phyloP scores from a whole-genome alignment of 108 stramenopile genomes.

The Cyclotella choctawhatcheeana region DNA sequence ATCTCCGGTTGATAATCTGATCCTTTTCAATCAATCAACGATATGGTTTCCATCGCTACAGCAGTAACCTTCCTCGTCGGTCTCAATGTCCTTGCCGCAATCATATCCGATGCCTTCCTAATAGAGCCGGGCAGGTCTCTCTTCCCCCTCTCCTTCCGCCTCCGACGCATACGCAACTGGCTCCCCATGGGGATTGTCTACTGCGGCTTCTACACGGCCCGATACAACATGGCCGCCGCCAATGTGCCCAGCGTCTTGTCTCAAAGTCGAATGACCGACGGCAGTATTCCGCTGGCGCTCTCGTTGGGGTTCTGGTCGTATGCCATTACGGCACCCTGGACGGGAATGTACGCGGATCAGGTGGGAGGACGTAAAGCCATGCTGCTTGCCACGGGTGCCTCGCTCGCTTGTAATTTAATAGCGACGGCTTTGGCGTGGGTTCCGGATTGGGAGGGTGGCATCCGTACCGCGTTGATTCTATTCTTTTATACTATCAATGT shows the following conservation, averaged over 20 bases:
- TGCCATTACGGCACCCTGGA: constrained; percentile 12
- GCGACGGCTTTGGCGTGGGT: background rate
- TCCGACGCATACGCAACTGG: background rate
- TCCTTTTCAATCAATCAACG: too few species aligned
- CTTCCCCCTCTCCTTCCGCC: background rate
- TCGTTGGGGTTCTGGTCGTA: constrained; percentile 8
- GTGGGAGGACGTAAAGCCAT: constrained; percentile 2
- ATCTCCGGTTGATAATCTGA: too few species aligned
- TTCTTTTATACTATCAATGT: constrained; percentile 6
- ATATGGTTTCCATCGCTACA: background rate
- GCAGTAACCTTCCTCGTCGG: background rate
- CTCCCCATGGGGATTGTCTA: constrained; percentile 8
- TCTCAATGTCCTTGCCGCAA: constrained; percentile 1
- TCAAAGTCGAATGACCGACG: background rate
- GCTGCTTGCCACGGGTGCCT: constrained; percentile 3
- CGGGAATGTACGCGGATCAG: constrained; percentile 4
- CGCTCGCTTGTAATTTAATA: background rate
- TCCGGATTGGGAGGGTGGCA: background rate
- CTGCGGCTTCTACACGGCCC: constrained; percentile 3
- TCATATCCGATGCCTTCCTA: background rate
- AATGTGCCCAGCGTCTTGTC: background rate
- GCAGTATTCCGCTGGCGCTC: constrained; percentile 5
- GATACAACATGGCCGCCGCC: constrained; percentile 11
- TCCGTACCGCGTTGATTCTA: background rate
- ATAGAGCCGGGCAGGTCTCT: constrained; percentile 1